phyloP scores from a whole-genome alignment of 2,329 filamentous ascomycete species.

The Emydomyces testavorans region DNA sequence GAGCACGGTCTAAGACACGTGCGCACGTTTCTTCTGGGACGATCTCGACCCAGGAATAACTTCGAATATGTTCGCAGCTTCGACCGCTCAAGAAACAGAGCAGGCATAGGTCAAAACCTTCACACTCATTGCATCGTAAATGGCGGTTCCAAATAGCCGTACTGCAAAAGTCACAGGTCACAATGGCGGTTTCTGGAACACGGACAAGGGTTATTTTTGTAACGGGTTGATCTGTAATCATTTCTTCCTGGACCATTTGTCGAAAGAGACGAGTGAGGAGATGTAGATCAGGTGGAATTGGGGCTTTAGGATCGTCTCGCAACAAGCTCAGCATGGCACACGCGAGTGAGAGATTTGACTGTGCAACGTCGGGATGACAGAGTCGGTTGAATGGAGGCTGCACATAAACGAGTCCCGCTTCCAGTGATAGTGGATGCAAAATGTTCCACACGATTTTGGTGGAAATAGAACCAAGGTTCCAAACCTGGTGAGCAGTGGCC shows the following conservation, averaged over 20 bases:
- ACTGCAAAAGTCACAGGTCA: slow-evolving; percentile 29
- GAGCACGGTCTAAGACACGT: slow-evolving; percentile 20
- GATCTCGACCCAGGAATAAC: slow-evolving; percentile 28
- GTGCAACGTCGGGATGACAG: slow-evolving; percentile 27
- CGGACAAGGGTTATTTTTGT: slow-evolving; percentile 22
- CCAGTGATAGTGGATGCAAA: slow-evolving; percentile 26
- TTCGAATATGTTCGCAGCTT: slow-evolving; percentile 27
- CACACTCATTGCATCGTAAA: slow-evolving; percentile 28
- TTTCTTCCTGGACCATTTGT: slow-evolving; percentile 26
- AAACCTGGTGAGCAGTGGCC: slow-evolving; percentile 30
- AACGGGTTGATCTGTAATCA: slow-evolving; percentile 18
- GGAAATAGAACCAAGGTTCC: slow-evolving; percentile 27
- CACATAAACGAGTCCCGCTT: slow-evolving; percentile 27
- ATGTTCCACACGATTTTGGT: slow-evolving; percentile 32
- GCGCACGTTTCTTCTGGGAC: slow-evolving; percentile 23
- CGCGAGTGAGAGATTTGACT: slow-evolving; percentile 23
- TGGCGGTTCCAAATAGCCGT: slow-evolving; percentile 32
- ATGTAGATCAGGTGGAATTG: slow-evolving; percentile 21
- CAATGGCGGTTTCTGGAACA: slow-evolving; percentile 25
- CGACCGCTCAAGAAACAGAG: slow-evolving; percentile 28
- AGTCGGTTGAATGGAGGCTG: slow-evolving; percentile 28
- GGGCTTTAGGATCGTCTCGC: slow-evolving; percentile 14
- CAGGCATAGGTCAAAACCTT: slow-evolving; percentile 29
- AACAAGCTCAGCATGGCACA: slow-evolving; percentile 26
- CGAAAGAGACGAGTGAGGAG: slow-evolving; percentile 24